Conservation (phyloP, 495 filamentous ascomycete genomes). For the Zalerion maritima region DNA sequence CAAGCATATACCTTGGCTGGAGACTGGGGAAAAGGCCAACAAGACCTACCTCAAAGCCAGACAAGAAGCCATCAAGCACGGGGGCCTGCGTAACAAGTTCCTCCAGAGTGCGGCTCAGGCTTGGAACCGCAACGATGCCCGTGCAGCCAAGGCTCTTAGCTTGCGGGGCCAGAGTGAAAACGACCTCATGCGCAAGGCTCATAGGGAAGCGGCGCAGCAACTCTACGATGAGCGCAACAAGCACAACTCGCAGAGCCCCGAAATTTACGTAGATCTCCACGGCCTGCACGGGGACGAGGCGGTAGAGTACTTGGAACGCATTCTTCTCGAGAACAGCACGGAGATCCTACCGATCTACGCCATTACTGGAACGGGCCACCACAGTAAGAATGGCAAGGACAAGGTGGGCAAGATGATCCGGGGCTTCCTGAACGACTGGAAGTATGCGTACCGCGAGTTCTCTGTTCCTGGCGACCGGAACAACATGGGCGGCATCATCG, state of each 20-base stretch:
- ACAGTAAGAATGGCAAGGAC: slow-evolving; percentile 97
- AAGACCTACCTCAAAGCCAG: slow-evolving; percentile 88
- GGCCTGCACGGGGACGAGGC: slow-evolving; percentile 95
- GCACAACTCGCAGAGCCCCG: slow-evolving; percentile 39
- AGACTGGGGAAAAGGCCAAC: slow-evolving; percentile 83
- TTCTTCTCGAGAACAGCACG: slow-evolving; percentile 66
- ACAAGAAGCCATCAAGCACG: slow-evolving; percentile 90
- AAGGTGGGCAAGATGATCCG: slow-evolving; percentile 94
- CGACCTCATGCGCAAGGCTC: slow-evolving; percentile 89
- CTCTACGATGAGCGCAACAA: slow-evolving; percentile 94
- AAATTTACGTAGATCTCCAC: slow-evolving; percentile 92
- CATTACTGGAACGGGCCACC: slow-evolving; percentile 92
- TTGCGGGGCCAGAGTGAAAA: slow-evolving; percentile 94
- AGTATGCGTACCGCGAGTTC: slow-evolving; percentile 92
- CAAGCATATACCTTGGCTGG: slow-evolving; percentile 91
- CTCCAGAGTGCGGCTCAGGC: slow-evolving; percentile 96
- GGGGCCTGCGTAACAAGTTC: slow-evolving; percentile 90
- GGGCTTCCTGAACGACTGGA: slow-evolving; percentile 85
- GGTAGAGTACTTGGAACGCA: slow-evolving; percentile 79
- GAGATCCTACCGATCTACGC: slow-evolving; percentile 73
- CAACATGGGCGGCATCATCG: slow-evolving; percentile 85
- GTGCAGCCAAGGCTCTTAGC: slow-evolving; percentile 87
- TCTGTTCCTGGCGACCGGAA: slow-evolving; percentile 82
- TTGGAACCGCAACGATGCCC: slow-evolving; percentile 98
- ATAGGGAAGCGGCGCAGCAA: slow-evolving; percentile 81